Base-by-base conservation (phyloP, 768 basidiomycete species). In the Thelephora aurantiotincta region DNA sequence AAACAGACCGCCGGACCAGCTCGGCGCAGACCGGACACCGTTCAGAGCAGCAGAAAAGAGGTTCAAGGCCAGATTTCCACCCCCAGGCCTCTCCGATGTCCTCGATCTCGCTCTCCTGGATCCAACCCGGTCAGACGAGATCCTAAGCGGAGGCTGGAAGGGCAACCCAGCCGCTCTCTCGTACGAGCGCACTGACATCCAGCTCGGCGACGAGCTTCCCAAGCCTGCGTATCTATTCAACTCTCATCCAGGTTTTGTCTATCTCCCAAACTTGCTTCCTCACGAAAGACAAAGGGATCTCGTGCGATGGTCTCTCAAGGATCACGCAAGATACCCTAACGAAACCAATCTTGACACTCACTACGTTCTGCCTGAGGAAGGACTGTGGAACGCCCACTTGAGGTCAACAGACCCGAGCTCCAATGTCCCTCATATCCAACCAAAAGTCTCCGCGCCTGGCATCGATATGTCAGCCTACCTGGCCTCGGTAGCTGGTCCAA, bases 281-380 rank as follows among this genome's bases (percentile, higher is more conserved):
- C 65, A 65, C 0, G 57, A 64, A 14, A 69, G 77, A 34, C 94
- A 98, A 58, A 73, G 78, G 19, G 60, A 70, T 1, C 72, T 97
- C 4, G 70, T 87, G 20, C 64, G 63, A 47, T 85, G 87, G 75
- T 75, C 86, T 19, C 74, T 99, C 6, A 58, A 68, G 9, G 73
- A 82, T 16, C 89, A 93, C 54, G 83, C 92, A 1, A 70, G 71
- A 2, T 63, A 70, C 34, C 88, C 90, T 0, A 96, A 96, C 59
- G 81, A 85, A 48, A 93, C 89, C 0, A 94, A 91, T 54, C 78
- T 97, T 18, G 85, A 93, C 48, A 74, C 78, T 0, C 94, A 97
- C 61, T 96, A 94, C 56, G 42, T 67, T 37, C 68, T 96, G 6
- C 93, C 94, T 0, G 44, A 61, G 14, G 66, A 75, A 11, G 87